Evolutionary conservation across 768 basidiomycete genomes (phyloP).

Genomic region (Amanita brunnescens): DNA sequence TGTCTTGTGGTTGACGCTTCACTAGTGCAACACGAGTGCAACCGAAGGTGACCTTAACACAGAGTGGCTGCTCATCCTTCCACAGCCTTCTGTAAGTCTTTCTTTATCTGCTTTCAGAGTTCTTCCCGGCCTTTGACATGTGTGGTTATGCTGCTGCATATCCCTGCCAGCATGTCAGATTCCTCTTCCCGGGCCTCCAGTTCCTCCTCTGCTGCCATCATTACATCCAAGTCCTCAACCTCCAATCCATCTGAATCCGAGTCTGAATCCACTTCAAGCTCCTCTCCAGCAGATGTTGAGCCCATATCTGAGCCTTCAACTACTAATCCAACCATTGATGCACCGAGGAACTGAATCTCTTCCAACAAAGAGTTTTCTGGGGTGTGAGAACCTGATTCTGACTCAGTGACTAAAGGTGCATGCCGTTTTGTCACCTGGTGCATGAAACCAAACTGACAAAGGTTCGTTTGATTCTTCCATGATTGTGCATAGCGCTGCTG

Average conservation of each 20-base stretch:
- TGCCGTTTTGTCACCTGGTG: not conserved
- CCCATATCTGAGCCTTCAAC: not conserved
- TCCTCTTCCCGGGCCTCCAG: slow-evolving; percentile 2
- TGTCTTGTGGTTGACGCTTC: too few relatives aligned
- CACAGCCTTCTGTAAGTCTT: slow-evolving; percentile 17
- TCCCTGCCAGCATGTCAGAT: not conserved
- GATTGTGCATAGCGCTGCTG: slow-evolving; percentile 4
- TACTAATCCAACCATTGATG: not conserved
- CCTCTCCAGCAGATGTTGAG: not conserved
- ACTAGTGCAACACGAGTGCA: too few relatives aligned
- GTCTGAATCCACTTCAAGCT: not conserved
- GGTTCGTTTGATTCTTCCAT: slow-evolving; percentile 4
- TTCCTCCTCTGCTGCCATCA: not conserved
- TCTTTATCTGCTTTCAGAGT: slow-evolving; percentile 21
- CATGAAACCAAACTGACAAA: not conserved
- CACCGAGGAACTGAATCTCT: not conserved
- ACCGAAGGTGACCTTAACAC: too few relatives aligned
- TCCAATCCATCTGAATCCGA: not conserved
- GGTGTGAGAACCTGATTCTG: not conserved
- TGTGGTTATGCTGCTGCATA: not conserved
- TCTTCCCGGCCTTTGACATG: slow-evolving; percentile 17
- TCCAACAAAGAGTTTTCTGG: not conserved
- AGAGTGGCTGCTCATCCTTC: slow-evolving; percentile 4
- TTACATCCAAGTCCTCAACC: not conserved
- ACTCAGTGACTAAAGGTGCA: not conserved